Evolutionary conservation across 179 eudicot species (phyloP).

Genomic region (Camellia oleifera): DNA sequence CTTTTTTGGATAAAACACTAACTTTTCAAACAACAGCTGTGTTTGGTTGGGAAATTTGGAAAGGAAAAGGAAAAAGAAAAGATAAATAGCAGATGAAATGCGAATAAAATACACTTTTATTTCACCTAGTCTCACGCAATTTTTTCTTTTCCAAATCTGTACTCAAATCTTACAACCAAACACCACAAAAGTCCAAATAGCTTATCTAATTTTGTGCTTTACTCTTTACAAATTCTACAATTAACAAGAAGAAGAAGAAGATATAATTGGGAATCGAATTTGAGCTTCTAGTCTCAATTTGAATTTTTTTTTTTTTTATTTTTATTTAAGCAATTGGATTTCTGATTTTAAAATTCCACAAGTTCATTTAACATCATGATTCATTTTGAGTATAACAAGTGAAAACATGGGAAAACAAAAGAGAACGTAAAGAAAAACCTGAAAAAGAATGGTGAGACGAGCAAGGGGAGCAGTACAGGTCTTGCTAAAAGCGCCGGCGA

Average conservation of each 20-base stretch:
- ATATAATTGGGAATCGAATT: background rate
- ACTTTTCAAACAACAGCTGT: no score
- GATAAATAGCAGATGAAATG: no score
- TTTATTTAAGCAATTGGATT: no score
- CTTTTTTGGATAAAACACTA: no score
- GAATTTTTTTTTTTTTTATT: background rate
- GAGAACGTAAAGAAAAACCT: slow-evolving; percentile 31
- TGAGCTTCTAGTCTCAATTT: background rate
- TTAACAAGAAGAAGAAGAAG: background rate
- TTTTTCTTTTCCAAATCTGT: no score
- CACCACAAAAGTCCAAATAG: background rate
- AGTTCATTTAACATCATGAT: background rate
- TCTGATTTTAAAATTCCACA: background rate
- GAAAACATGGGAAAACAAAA: background rate
- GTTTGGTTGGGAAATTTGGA: no score
- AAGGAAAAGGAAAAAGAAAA: no score
- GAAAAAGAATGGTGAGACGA: slow-evolving; percentile 75
- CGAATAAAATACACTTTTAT: no score
- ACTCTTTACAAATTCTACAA: background rate
- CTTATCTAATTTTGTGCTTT: background rate
- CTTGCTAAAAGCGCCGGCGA: slow-evolving; percentile 78
- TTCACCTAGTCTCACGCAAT: no score
- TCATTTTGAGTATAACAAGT: background rate
- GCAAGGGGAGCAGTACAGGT: slow-evolving; percentile 78
- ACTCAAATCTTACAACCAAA: no score